These are phyloP conservation scores for Alternaria metachromatica DNA, from an alignment of 2,329 filamentous ascomycete genomes.

Conservation along the genomic window DNA sequence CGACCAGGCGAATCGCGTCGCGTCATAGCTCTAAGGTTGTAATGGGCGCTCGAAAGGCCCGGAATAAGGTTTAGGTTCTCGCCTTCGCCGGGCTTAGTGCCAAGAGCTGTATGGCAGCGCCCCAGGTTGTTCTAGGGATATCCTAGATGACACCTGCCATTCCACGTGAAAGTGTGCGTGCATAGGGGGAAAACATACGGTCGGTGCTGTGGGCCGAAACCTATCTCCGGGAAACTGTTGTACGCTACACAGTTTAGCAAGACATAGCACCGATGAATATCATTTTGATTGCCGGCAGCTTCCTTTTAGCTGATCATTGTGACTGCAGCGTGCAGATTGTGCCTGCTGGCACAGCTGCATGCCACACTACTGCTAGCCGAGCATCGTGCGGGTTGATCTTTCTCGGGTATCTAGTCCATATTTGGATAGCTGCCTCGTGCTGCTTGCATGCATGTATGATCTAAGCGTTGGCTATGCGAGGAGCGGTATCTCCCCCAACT, in stretches of 20 bases:
- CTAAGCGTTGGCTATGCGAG: conserved; percentile 2
- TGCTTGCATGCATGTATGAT: conserved; percentile 12
- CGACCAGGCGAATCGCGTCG: conserved; percentile 14
- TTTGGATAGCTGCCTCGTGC: conserved; percentile 3
- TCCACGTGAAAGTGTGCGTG: conserved; percentile 19
- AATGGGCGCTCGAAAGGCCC: conserved; percentile 16
- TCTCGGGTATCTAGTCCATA: conserved; percentile 2
- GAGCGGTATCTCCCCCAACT: neutral
- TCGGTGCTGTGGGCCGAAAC: neutral
- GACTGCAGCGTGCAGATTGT: conserved; percentile 2
- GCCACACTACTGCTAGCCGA: conserved; percentile 6
- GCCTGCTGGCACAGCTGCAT: neutral
- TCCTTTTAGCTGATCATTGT: conserved; percentile 4
- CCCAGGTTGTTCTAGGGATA: conserved; percentile 15
- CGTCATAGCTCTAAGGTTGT: conserved; percentile 15
- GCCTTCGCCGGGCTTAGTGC: conserved; percentile 26
- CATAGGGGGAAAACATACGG: conserved; percentile 2
- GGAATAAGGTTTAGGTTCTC: conserved; percentile 26
- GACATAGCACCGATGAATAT: neutral
- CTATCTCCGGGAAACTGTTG: conserved; percentile 1
- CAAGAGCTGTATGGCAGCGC: conserved; percentile 16
- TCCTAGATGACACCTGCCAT: conserved; percentile 19
- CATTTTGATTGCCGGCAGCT: neutral
- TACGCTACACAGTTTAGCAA: neutral
- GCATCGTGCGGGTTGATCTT: conserved; percentile 4